A percentile compares a stretch with the other conserved stretches of the same genome.
phyloP scores from a whole-genome alignment of 2,329 filamentous ascomycete species.

The Diplodia seriata region DNA sequence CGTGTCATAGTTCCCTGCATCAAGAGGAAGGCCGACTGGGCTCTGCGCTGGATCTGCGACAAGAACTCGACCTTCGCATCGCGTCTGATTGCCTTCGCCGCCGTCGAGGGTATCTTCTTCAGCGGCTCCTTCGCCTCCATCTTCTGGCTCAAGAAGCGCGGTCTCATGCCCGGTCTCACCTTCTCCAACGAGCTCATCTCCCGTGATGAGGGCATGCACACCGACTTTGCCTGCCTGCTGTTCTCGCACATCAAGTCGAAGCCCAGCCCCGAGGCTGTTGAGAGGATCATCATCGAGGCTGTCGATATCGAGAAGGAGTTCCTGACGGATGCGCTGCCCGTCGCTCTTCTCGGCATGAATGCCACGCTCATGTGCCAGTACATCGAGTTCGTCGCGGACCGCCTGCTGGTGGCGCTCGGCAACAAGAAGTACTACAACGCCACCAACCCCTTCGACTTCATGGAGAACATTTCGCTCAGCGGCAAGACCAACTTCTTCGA shows the following conservation, averaged over 20 bases:
- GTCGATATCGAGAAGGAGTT: slow-evolving; percentile 97
- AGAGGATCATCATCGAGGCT: slow-evolving; percentile 91
- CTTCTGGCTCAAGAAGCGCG: slow-evolving; percentile 99
- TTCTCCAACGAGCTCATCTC: slow-evolving; percentile 99
- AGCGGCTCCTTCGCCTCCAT: slow-evolving; percentile 97
- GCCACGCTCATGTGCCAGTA: slow-evolving; percentile 97
- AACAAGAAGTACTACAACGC: slow-evolving; percentile 94
- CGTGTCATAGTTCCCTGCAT: slow-evolving; percentile 80
- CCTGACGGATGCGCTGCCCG: slow-evolving; percentile 92
- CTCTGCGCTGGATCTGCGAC: slow-evolving; percentile 92
- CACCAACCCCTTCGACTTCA: slow-evolving; percentile 98
- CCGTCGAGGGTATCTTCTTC: slow-evolving; percentile 99
- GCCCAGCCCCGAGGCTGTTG: slow-evolving; percentile 78
- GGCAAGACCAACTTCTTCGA: slow-evolving; percentile 99
- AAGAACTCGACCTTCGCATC: slow-evolving; percentile 93
- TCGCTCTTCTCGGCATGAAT: slow-evolving; percentile 97
- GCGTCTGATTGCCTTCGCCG: slow-evolving; percentile 94
- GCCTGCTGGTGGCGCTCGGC: slow-evolving; percentile 88
- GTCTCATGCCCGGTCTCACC: slow-evolving; percentile 96
- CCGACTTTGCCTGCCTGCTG: slow-evolving; percentile 95
- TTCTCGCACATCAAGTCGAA: slow-evolving; percentile 98
- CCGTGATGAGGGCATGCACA: slow-evolving; percentile 98
- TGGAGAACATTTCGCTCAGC: slow-evolving; percentile 99
- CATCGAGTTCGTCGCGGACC: slow-evolving; percentile 98
- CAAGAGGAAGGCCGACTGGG: slow-evolving; percentile 98